These are phyloP conservation scores for Aspergillus panamensis DNA, from an alignment of 495 filamentous ascomycete genomes.

Conservation along the genomic window DNA sequence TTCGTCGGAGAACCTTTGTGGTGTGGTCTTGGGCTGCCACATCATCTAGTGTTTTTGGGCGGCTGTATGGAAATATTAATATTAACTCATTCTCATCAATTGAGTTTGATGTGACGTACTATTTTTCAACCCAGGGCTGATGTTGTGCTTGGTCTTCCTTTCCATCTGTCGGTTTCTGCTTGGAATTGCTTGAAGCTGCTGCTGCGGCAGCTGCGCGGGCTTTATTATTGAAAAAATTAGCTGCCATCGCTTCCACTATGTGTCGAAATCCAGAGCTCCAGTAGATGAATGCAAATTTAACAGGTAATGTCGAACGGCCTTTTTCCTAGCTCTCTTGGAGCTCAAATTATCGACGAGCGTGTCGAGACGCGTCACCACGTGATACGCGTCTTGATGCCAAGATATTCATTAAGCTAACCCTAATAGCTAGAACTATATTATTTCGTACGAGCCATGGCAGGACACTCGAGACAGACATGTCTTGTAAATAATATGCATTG, in stretches of 20 bases:
- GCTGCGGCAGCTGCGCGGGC: conserved; percentile 72
- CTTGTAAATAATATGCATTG: too few relatives aligned
- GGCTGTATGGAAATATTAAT: conserved; percentile 49
- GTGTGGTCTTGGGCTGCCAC: conserved; percentile 98
- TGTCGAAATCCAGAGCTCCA: neutral
- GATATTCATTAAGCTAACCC: conserved; percentile 12
- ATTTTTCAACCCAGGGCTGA: conserved; percentile 99
- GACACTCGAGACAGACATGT: neutral
- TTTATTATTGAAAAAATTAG: conserved; percentile 93
- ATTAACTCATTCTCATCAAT: neutral
- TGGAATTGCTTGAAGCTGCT: conserved; percentile 51
- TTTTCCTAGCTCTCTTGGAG: neutral
- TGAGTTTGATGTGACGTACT: conserved; percentile 55
- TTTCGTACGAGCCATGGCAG: neutral
- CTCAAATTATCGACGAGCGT: conserved; percentile 19
- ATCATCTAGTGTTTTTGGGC: conserved; percentile 89
- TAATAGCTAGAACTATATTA: neutral
- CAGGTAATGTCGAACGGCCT: neutral
- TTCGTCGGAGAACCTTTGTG: conserved; percentile 84
- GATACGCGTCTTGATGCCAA: conserved; percentile 32
- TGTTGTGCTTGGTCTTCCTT: conserved; percentile 62
- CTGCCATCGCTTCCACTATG: conserved; percentile 31
- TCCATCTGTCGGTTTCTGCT: conserved; percentile 51
- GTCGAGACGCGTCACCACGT: conserved; percentile 42
- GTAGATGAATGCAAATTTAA: neutral